Evolutionary conservation across 805 yeast species (phyloP).

Genomic region (Candida chilensis): DNA sequence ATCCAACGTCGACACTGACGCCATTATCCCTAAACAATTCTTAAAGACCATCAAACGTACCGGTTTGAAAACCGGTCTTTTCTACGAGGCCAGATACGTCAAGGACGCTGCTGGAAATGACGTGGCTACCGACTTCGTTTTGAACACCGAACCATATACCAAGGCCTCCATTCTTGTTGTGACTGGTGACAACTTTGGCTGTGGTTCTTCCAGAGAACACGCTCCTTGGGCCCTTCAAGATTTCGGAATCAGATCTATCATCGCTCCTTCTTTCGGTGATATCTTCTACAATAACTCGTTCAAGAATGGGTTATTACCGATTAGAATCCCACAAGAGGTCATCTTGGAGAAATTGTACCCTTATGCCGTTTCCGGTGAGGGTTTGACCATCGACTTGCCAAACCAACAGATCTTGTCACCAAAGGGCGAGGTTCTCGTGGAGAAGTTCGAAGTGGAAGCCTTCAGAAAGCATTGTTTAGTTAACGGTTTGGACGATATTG

Average conservation of each 20-base stretch:
- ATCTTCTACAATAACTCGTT: constrained; percentile 95
- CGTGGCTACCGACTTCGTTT: constrained; percentile 79
- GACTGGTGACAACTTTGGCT: constrained; percentile 95
- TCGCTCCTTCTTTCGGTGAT: constrained; percentile 98
- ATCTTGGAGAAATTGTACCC: constrained; percentile 71
- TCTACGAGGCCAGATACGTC: constrained; percentile 78
- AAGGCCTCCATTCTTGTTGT: constrained; percentile 78
- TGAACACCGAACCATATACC: constrained; percentile 80
- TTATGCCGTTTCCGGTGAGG: constrained; percentile 63
- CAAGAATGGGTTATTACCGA: constrained; percentile 92
- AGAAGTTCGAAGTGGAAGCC: constrained; percentile 76
- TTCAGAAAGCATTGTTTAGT: constrained; percentile 93
- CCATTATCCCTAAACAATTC: constrained; percentile 97
- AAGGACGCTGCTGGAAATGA: constrained; percentile 65
- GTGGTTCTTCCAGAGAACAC: constrained; percentile 98
- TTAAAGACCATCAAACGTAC: constrained; percentile 97
- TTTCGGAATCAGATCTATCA: constrained; percentile 91
- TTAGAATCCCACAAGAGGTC: constrained; percentile 74
- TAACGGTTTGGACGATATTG: constrained; percentile 95
- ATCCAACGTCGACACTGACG: constrained; percentile 97
- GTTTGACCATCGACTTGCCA: constrained; percentile 76
- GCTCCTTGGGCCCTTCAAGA: constrained; percentile 99
- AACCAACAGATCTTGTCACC: constrained; percentile 68
- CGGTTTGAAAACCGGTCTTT: constrained; percentile 80
- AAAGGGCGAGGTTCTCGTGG: constrained; percentile 67